These are phyloP conservation scores for Trichoderma citrinoviride DNA, from an alignment of 2,329 filamentous ascomycete genomes.

Conservation along the genomic window DNA sequence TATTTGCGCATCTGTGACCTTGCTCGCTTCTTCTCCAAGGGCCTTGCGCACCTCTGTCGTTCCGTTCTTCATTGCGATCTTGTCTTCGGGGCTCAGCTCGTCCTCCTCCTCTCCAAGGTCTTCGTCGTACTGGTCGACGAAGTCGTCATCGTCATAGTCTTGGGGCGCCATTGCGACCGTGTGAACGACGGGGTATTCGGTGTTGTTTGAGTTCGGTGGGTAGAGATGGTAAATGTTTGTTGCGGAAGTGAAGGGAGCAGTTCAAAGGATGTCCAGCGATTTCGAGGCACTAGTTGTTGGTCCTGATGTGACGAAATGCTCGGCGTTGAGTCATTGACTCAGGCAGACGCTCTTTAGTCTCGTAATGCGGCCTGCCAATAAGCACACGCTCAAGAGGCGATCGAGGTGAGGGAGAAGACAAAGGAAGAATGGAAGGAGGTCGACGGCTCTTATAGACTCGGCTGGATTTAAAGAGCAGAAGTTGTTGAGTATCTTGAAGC, in stretches of 20 bases:
- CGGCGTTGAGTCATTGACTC: conserved; percentile 16
- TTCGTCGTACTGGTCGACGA: conserved; percentile 49
- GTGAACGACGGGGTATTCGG: not conserved
- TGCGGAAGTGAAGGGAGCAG: not conserved
- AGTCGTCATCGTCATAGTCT: conserved; percentile 48
- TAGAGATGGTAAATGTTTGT: not conserved
- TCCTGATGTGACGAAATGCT: not conserved
- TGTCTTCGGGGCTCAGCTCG: conserved; percentile 49
- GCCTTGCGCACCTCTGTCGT: conserved; percentile 64
- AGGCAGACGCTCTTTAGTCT: conserved; percentile 4
- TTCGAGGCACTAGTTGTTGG: not conserved
- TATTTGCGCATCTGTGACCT: conserved; percentile 64
- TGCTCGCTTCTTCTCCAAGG: conserved; percentile 59
- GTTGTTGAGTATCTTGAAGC: no score
- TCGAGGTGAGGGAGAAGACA: not conserved
- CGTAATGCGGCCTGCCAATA: not conserved
- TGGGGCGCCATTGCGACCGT: conserved; percentile 26
- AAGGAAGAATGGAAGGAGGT: not conserved
- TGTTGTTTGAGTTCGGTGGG: not conserved
- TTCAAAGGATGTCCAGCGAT: not conserved
- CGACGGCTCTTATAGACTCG: no score
- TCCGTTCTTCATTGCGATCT: conserved; percentile 57
- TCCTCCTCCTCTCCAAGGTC: conserved; percentile 45
- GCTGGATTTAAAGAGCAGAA: no score
- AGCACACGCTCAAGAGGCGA: not conserved